Evolutionary conservation across 1,139 yeast species (phyloP), one percentile per base, ranked within the genome.

Genomic region (Geotrichum cucujoidarum): DNA sequence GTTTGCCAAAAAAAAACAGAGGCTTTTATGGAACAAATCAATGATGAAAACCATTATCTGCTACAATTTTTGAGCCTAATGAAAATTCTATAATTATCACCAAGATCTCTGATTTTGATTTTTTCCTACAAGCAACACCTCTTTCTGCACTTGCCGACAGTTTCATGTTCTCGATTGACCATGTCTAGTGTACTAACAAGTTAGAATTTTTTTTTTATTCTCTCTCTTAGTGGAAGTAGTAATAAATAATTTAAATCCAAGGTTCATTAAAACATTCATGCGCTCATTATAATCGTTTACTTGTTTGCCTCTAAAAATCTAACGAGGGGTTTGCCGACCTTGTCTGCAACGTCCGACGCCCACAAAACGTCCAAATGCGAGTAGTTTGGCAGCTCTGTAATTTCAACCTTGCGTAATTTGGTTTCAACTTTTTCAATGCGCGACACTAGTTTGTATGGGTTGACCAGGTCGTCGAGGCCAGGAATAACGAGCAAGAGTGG

Each of bases 341-440:
- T 69, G 3, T 73, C 73, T n/a, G 74, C 69, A 0, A 81, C 95
- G 57, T 86, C 89, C 29, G 69, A 64, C 0, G 96, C 95, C 97
- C 97, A 90, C 24, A 90, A 66, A 20, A 89, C 94, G 62, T 90
- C 97, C 59, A 90, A 73, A 64, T 90, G 97, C 43, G 94, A 92
- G 63, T 89, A 92, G 25, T 72, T 57, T 1, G 66, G 65, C 32
- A 67, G 47, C 31, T 64, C 63, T 14, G 57, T 57, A 7, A 65
- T 58, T 27, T 55, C 55, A 3, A 63, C 52, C 22, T 17, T n/a
- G 4, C 13, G 20, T 24, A 35, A 31, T n/a, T 27, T 22, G 18
- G 38, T 22, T 29, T 50, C 53, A 24, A 53, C 64, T 0, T 64
- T 68, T 2, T 78, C 72, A 69, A 59, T 68, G 43, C 71, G 75